Evolutionary conservation across 345 rosid genomes (phyloP), one percentile per base, ranked within the genome.

Genomic region (Hirschfeldia incana): DNA sequence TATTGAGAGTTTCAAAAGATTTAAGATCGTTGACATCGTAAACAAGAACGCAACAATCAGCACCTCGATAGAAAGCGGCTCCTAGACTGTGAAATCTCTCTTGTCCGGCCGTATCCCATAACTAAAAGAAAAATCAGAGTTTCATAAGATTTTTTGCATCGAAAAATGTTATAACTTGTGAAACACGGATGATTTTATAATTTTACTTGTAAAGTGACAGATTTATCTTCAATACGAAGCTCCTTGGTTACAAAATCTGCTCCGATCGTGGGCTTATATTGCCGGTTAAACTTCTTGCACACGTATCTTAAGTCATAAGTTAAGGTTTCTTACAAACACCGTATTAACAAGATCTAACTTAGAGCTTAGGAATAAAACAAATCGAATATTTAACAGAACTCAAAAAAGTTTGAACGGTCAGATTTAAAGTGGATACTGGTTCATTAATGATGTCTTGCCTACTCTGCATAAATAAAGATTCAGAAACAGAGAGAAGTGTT

Each of bases 31-130:
- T 94, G 5, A 94, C 97, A 37, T 92, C 97, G 60, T 85, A 91
- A 2, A 85, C 90, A 53, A 94, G 86, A 69, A 89, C 94, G 44
- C 97, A 91, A 72, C 97, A 94, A 79, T 94, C 98, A 32, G 97
- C 90, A 3, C 97, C 98, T 80, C 98, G 85, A 53, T 91, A 94
- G 75, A 94, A 92, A 1, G 97, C 95, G 0, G 97, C 73, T 4
- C 97, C 95, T 10, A 91, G 87, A 78, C 97, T 91, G 61, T 92
- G 95, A 82, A 94, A 94, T 70, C 97, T 88, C 75, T 94, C 98
- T 76, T 94, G 97, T 67, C 97, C 98, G 3, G 98, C 98, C 6
- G 97, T 92, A 84, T 94, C 97, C 98, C 98, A 94, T 68, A 94
- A 86, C 97, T 94, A 67, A 27, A 53, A 17, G n/a, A 16, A 29